These are phyloP conservation scores for Linderniella brevidens DNA, from an alignment of 257 asterid species.

Conservation along the genomic window DNA sequence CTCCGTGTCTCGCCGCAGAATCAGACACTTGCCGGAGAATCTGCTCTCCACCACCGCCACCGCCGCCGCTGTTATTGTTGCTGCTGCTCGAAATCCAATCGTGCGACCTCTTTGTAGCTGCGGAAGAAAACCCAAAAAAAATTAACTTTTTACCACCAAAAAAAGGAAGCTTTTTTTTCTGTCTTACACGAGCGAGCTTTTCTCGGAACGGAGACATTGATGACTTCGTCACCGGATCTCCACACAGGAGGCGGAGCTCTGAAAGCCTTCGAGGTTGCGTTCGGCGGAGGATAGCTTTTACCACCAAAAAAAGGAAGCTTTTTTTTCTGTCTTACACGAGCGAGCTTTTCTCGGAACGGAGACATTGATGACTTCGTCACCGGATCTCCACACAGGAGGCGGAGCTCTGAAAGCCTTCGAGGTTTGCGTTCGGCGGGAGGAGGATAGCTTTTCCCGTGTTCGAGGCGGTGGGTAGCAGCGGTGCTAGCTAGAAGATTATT, in stretches of 20 bases:
- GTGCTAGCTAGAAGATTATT: conserved; percentile 22
- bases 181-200: conserved; percentile 82
- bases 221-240: conserved; percentile 91
- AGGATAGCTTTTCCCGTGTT: conserved; percentile 57
- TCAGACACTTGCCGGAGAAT: conserved; percentile 29
- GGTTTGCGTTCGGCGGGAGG: conserved; percentile 25
- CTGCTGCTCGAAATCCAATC: conserved; percentile 61
- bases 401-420: conserved; percentile 36
- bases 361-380: conserved; percentile 87
- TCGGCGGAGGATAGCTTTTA: conserved; percentile 26
- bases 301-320: not conserved
- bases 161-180: not conserved
- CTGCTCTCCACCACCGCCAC: conserved; percentile 26
- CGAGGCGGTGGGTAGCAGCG: too few species aligned
- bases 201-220: conserved; percentile 84
- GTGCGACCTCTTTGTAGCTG: conserved; percentile 70
- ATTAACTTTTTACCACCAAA: not conserved
- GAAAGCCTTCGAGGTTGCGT: conserved; percentile 29
- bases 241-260: conserved; percentile 66
- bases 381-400: conserved; percentile 87
- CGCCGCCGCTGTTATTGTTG: too few species aligned
- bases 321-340: conserved; percentile 27
- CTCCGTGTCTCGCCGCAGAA: conserved; percentile 31
- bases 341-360: conserved; percentile 97
- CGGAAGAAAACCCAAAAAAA: conserved; percentile 18